Conservation (phyloP, 1,139 yeast genomes). For the Lodderomyces orthopsilosis region DNA sequence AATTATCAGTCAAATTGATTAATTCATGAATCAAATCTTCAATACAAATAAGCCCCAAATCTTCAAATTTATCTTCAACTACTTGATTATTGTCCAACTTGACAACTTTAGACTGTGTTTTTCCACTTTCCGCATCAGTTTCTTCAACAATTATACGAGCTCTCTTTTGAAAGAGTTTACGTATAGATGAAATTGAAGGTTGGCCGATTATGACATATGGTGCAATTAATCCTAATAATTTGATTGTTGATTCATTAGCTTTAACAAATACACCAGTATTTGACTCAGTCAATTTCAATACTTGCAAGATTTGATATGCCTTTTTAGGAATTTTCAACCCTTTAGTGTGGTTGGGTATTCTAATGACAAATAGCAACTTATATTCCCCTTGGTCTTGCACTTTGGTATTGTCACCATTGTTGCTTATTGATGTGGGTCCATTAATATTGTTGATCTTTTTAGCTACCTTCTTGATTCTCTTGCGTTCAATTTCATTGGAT, state of each 20-base stretch:
- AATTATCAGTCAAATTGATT: slow-evolving; percentile 57
- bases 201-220: slow-evolving; percentile 73
- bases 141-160: slow-evolving; percentile 50
- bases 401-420: slow-evolving; percentile 16
- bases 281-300: slow-evolving; percentile 55
- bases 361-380: slow-evolving; percentile 59
- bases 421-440: slow-evolving; percentile 12
- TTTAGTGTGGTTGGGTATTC: slow-evolving; percentile 56
- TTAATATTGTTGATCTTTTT: slow-evolving; percentile 30
- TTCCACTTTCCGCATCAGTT: slow-evolving; percentile 24
- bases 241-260: slow-evolving; percentile 52
- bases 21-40: slow-evolving; percentile 78
- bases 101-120: slow-evolving; percentile 30
- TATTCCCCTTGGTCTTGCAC: slow-evolving; percentile 33
- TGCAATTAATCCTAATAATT: slow-evolving; percentile 61
- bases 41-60: slow-evolving; percentile 68
- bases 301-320: slow-evolving; percentile 55
- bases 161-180: slow-evolving; percentile 74
- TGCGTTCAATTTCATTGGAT: slow-evolving; percentile 63
- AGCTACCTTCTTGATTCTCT: slow-evolving; percentile 61
- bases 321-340: slow-evolving; percentile 66
- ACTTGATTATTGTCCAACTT: slow-evolving; percentile 69
- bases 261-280: slow-evolving; percentile 74
- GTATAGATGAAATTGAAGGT: slow-evolving; percentile 68
- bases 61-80: slow-evolving; percentile 65